phyloP scores from a whole-genome alignment of 1,284 basidiomycete genomes.

The Pseudozyma flocculosa region DNA sequence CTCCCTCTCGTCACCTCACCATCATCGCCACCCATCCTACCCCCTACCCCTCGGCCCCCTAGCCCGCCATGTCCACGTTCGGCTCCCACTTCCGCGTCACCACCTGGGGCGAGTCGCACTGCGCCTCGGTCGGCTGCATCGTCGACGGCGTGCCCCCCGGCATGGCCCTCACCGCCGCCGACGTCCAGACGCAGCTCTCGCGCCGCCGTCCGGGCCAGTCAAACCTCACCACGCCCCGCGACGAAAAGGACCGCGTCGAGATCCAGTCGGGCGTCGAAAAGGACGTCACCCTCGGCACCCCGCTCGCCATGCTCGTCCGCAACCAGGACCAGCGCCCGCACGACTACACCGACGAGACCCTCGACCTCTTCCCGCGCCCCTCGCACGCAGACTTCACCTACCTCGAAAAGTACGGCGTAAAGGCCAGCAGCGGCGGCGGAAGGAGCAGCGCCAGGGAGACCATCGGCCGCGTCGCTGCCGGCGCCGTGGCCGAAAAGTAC shows the following conservation, averaged over 20 bases:
- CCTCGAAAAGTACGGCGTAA: slow-evolving; percentile 94
- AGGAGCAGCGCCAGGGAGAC: slow-evolving; percentile 93
- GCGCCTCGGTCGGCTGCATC: slow-evolving; percentile 93
- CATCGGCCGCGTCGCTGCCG: slow-evolving; percentile 94
- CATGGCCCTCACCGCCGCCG: slow-evolving; percentile 73
- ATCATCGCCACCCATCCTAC: background rate
- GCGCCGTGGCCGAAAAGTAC: slow-evolving; percentile 96
- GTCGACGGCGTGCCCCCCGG: slow-evolving; percentile 96
- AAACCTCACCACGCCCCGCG: slow-evolving; percentile 86
- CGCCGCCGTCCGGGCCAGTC: slow-evolving; percentile 92
- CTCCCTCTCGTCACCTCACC: background rate
- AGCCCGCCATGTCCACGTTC: slow-evolving; percentile 80
- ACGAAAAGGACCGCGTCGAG: slow-evolving; percentile 93
- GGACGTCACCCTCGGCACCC: slow-evolving; percentile 93
- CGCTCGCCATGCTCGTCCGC: slow-evolving; percentile 89
- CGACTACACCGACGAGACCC: slow-evolving; percentile 89
- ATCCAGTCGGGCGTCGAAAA: slow-evolving; percentile 93
- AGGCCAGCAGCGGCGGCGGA: slow-evolving; percentile 94
- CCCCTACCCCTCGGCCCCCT: background rate
- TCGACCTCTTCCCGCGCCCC: slow-evolving; percentile 89
- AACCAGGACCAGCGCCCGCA: slow-evolving; percentile 98
- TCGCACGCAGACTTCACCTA: slow-evolving; percentile 99
- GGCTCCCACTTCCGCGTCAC: slow-evolving; percentile 88
- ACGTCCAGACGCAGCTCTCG: slow-evolving; percentile 89
- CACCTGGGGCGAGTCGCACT: slow-evolving; percentile 97